These are phyloP conservation scores for Lactifluus piperatus DNA, from an alignment of 768 basidiomycete genomes.

Conservation along the genomic window DNA sequence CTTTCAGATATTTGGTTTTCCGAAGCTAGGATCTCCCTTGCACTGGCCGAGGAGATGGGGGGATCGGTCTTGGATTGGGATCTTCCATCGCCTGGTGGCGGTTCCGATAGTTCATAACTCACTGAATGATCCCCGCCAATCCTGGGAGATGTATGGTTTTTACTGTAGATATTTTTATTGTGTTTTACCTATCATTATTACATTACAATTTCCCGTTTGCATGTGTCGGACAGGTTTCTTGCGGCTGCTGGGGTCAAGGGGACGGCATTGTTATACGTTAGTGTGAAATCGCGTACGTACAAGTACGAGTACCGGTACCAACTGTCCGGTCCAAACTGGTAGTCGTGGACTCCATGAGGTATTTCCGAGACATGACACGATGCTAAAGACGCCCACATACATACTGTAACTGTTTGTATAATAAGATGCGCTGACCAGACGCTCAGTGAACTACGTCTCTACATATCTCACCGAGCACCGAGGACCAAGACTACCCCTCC, in stretches of 20 bases:
- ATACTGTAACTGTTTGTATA: not conserved
- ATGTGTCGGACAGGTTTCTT: not conserved
- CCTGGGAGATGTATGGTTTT: not conserved
- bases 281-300: not conserved
- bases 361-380: not conserved
- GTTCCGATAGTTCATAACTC: constrained; percentile 1
- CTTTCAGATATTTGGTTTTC: constrained; percentile 20
- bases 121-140: not conserved
- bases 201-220: not conserved
- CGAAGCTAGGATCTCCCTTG: not conserved
- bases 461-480: not conserved
- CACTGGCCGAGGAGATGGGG: not conserved
- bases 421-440: not conserved
- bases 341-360: not conserved
- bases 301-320: not conserved
- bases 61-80: constrained; percentile 12
- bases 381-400: not conserved
- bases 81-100: constrained; percentile 11
- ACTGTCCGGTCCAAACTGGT: not conserved
- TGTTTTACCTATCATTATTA: constrained; percentile 16
- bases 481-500: not conserved
- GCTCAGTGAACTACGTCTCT: not conserved
- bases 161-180: constrained; percentile 8
- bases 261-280: not conserved
- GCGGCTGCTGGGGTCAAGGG: not conserved